phyloP scores from a whole-genome alignment of 2,329 filamentous ascomycete species.

The Colletotrichum tropicicola region DNA sequence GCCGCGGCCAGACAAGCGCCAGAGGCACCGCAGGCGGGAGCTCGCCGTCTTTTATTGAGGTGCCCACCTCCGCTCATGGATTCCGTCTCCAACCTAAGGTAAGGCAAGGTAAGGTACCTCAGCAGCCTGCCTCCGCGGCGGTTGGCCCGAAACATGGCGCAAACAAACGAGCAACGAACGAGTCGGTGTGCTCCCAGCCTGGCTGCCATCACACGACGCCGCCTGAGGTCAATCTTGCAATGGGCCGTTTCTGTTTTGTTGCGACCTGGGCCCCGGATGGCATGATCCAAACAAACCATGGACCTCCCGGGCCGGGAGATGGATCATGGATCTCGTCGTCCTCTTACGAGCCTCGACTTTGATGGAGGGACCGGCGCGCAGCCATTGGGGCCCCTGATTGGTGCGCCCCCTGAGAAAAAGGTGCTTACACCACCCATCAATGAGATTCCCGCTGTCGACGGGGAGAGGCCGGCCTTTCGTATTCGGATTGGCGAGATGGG shows the following conservation, averaged over 20 bases:
- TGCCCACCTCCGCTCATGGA: no score
- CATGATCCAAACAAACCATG: conserved; percentile 1
- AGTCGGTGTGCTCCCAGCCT: neutral
- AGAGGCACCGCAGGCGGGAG: no score
- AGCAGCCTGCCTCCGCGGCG: no score
- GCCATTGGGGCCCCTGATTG: conserved; percentile 11
- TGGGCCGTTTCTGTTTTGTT: conserved; percentile 8
- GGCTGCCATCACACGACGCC: conserved; percentile 3
- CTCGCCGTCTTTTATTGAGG: no score
- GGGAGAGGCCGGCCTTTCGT: no score
- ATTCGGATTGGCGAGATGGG: no score
- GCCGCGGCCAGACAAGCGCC: neutral
- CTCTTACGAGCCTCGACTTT: neutral
- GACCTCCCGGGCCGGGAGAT: neutral
- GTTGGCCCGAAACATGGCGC: neutral
- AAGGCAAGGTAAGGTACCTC: no score
- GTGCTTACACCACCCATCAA: conserved; percentile 8
- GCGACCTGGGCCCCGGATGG: neutral
- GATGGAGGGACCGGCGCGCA: neutral
- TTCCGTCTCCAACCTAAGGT: no score
- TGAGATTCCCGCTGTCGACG: no score
- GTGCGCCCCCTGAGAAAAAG: neutral
- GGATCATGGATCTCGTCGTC: conserved; percentile 2
- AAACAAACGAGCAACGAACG: neutral
- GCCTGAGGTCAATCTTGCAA: conserved; percentile 14